Evolutionary conservation across 257 asterid species (phyloP), one percentile per base, ranked within the genome.

Genomic region (Plantago ovata): DNA sequence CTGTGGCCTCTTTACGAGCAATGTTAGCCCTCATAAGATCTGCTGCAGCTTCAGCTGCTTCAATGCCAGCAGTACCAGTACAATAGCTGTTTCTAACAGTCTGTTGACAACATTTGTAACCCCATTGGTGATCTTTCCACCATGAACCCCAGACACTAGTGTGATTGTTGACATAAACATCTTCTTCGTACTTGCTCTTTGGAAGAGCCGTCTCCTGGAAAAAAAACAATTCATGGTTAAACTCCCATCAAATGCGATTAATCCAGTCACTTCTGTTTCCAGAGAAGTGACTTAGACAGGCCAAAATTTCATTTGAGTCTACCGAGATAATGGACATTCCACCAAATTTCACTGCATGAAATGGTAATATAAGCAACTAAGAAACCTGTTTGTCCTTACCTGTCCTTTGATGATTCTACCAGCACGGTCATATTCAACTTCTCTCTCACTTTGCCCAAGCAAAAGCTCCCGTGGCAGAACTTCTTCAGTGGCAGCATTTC

Each of bases 71-170:
- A 52, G 89, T 72, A 22, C 97, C 94, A 13, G 95, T 88, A 55
- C 98, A 92, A 16, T 85, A 92, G 70, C 97, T 88, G 83, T 92
- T 92, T 47, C 94, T 69, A 56, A 85, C 83, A 0, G 87, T 85
- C 73, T 85, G 93, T 53, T 81, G 86, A 84, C 98, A 92, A 69
- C 98, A 92, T 65, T 80, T 83, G 70, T 85, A 92, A 40, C 96
- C 98, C 98, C 96, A 92, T 47, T 88, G 97, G 56, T 84, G 87
- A 75, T 92, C 95, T 71, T 63, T 88, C 98, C 97, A 92, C 96
- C 95, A 92, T 3, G 97, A 88, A 46, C 98, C 98, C 97, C 98
- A 88, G 23, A 92, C 95, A 43, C 72, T 77, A 0, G 85, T 79
- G 74, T 88, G 98, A 72, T 88, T 88, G 63, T 92, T 92, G 24